Conservation (phyloP, 2,329 filamentous ascomycete genomes). For the Nannizziopsis arthrosporioides region DNA sequence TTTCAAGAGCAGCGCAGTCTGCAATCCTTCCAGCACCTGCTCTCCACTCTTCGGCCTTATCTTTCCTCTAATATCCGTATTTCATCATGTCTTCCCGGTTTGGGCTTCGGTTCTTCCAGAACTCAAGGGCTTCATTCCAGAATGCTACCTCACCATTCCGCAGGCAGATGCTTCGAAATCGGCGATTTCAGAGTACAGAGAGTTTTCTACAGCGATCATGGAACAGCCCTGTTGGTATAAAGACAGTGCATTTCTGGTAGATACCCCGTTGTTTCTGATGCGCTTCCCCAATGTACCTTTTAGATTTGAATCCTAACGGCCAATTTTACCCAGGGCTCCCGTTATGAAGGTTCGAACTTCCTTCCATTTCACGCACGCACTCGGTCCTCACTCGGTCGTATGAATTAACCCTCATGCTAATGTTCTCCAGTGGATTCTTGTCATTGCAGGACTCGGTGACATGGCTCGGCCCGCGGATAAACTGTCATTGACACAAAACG, state of each 20-base stretch:
- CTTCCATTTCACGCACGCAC: neutral
- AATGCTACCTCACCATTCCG: slow-evolving; percentile 46
- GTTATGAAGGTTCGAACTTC: slow-evolving; percentile 62
- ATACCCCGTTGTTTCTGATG: neutral
- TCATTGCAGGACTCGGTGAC: slow-evolving; percentile 84
- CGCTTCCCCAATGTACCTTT: neutral
- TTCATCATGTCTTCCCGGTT: slow-evolving; percentile 46
- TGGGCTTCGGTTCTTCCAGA: slow-evolving; percentile 47
- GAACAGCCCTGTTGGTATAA: slow-evolving; percentile 68
- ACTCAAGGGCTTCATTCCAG: slow-evolving; percentile 40
- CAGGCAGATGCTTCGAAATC: slow-evolving; percentile 38
- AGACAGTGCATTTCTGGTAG: slow-evolving; percentile 98
- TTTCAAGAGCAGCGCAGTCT: neutral
- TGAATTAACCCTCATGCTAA: slow-evolving; percentile 7
- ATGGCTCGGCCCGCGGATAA: slow-evolving; percentile 83
- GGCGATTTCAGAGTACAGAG: slow-evolving; percentile 62
- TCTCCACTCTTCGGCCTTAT: neutral
- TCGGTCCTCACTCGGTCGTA: neutral
- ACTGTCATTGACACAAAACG: slow-evolving; percentile 87
- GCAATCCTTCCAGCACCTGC: neutral
- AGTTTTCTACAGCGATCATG: slow-evolving; percentile 62
- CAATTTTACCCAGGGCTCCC: slow-evolving; percentile 54
- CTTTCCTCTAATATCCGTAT: neutral
- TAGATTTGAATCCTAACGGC: neutral
- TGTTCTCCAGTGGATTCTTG: slow-evolving; percentile 65